Conservation (phyloP, 106 monocot genomes). For the Ottelia alismoides region DNA sequence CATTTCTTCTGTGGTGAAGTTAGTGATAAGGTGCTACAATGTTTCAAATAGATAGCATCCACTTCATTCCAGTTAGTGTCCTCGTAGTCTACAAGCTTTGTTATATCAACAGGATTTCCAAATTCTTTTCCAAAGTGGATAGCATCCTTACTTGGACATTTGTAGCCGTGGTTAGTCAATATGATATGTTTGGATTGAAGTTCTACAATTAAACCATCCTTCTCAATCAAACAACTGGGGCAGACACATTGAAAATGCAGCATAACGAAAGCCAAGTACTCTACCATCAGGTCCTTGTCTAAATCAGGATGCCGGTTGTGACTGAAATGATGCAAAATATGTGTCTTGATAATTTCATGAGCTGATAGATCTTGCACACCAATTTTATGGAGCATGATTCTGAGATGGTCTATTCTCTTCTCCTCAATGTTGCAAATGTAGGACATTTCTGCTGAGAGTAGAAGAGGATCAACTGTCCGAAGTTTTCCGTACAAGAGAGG, state of each 20-base stretch:
- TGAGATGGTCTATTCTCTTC: conserved; percentile 22
- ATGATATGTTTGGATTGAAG: conserved; percentile 33
- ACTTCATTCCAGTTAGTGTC: conserved; percentile 61
- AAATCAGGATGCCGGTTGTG: conserved; percentile 7
- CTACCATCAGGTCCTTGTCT: conserved; percentile 40
- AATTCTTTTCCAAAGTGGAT: conserved; percentile 84
- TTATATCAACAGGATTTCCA: conserved; percentile 50
- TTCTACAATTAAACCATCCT: conserved; percentile 40
- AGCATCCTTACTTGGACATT: conserved; percentile 40
- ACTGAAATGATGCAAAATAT: conserved; percentile 47
- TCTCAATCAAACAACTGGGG: conserved; percentile 46
- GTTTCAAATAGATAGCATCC: conserved; percentile 65
- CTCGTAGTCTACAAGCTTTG: conserved; percentile 22
- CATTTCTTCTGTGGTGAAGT: conserved; percentile 26
- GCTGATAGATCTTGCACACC: conserved; percentile 68
- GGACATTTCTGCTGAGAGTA: conserved; percentile 26
- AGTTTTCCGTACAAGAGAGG: conserved; percentile 58
- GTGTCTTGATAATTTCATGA: conserved; percentile 73
- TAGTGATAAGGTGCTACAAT: conserved; percentile 34
- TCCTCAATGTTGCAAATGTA: conserved; percentile 23
- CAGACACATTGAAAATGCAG: conserved; percentile 80
- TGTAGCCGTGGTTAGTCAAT: conserved; percentile 72
- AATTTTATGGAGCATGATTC: conserved; percentile 52
- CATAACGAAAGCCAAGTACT: conserved; percentile 80
- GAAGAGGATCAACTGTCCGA: conserved; percentile 39